Conservation (phyloP, 148 eudicot genomes). For the Rhododendron simsii region DNA sequence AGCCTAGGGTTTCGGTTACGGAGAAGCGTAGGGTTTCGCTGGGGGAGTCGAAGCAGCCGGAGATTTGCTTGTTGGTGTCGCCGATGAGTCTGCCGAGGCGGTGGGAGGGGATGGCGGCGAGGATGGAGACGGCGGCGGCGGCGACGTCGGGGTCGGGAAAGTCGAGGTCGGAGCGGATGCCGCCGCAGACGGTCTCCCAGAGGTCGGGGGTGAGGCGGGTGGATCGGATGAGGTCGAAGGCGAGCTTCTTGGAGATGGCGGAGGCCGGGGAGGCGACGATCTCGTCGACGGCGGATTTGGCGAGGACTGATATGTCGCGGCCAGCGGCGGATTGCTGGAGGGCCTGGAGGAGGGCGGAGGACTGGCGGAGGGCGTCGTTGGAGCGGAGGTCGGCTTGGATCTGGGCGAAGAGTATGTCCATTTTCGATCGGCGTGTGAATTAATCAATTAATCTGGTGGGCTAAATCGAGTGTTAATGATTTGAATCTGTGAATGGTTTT, state of each 20-base stretch:
- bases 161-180: slow-evolving; percentile 64
- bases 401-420: slow-evolving; percentile 96
- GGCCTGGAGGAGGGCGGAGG: slow-evolving; percentile 87
- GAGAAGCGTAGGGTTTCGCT: slow-evolving; percentile 63
- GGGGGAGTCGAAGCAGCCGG: slow-evolving; percentile 58
- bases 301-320: slow-evolving; percentile 78
- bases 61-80: slow-evolving; percentile 51
- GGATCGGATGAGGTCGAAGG: slow-evolving; percentile 84
- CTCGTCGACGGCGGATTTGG: slow-evolving; percentile 94
- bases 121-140: slow-evolving; percentile 83
- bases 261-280: slow-evolving; percentile 90
- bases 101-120: slow-evolving; percentile 80
- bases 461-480: not conserved
- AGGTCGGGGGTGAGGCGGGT: slow-evolving; percentile 82
- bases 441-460: too few species aligned
- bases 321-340: slow-evolving; percentile 99
- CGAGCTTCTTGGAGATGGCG: slow-evolving; percentile 88
- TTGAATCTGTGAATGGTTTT: not conserved
- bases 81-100: slow-evolving; percentile 55
- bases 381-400: slow-evolving; percentile 98
- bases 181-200: slow-evolving; percentile 71
- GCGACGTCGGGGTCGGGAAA: slow-evolving; percentile 96
- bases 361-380: slow-evolving; percentile 92
- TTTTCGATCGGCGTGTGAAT: slow-evolving; percentile 13
- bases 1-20: slow-evolving; percentile 85